These are phyloP conservation scores for Neurospora sp. DNA, from an alignment of 495 filamentous ascomycete genomes.

Conservation along the genomic window DNA sequence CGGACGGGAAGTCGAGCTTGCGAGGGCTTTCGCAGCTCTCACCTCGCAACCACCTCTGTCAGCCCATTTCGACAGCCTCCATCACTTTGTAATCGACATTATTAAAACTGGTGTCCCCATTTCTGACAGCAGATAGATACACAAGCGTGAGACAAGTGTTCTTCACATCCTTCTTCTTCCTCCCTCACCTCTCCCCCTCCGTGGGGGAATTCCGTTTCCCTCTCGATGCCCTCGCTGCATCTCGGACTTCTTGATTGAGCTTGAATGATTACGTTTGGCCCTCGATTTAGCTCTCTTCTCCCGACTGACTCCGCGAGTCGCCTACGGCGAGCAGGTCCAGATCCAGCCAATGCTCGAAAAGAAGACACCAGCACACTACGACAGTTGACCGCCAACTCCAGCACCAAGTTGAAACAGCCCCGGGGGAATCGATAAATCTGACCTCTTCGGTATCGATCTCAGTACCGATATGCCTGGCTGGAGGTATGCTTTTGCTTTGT, in stretches of 20 bases:
- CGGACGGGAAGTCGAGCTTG: not conserved
- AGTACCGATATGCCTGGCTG: slow-evolving; percentile 15
- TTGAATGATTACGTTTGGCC: not conserved
- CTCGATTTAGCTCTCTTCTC: not conserved
- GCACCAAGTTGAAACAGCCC: not conserved
- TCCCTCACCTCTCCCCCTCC: not conserved
- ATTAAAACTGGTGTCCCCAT: not conserved
- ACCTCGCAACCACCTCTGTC: not conserved
- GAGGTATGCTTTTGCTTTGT: slow-evolving; percentile 21
- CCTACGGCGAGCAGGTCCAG: not conserved
- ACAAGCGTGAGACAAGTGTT: not conserved
- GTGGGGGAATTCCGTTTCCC: not conserved
- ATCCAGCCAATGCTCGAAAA: not conserved
- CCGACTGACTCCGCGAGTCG: not conserved
- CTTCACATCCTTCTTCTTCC: not conserved
- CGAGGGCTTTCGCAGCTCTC: not conserved
- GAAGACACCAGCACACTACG: not conserved
- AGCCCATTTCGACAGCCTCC: not conserved
- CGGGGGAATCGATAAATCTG: not conserved
- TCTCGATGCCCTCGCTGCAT: not conserved
- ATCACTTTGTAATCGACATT: not conserved
- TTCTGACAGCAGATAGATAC: not conserved
- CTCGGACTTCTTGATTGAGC: not conserved
- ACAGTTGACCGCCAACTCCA: not conserved
- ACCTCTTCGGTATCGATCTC: not conserved